phyloP scores from a whole-genome alignment of 2,329 filamentous ascomycete genomes.

The Trematosphaeria pertusa region DNA sequence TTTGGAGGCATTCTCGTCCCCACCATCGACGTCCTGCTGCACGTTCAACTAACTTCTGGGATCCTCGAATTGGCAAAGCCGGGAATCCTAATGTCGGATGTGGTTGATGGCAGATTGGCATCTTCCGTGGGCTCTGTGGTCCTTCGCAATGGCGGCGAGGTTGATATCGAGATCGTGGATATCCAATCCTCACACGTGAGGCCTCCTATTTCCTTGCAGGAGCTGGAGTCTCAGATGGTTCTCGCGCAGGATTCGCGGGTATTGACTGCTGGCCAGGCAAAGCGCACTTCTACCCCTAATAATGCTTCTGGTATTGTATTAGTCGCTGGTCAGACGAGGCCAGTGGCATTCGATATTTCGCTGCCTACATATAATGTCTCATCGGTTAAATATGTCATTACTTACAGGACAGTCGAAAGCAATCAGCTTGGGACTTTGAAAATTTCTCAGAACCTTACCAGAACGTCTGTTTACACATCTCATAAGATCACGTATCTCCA shows the following conservation, averaged over 20 bases:
- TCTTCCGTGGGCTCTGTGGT: conserved; percentile 57
- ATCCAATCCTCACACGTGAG: conserved; percentile 40
- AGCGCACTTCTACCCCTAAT: background rate
- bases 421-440: conserved; percentile 21
- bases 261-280: conserved; percentile 22
- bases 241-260: conserved; percentile 14
- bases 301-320: conserved; percentile 21
- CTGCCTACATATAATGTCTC: conserved; percentile 29
- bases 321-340: conserved; percentile 51
- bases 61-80: conserved; percentile 42
- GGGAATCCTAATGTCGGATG: conserved; percentile 58
- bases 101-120: conserved; percentile 56
- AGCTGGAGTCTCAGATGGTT: conserved; percentile 18
- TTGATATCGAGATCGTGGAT: conserved; percentile 44
- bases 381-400: conserved; percentile 31
- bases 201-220: conserved; percentile 17
- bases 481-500: conserved; percentile 64
- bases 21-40: conserved; percentile 50
- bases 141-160: conserved; percentile 54
- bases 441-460: conserved; percentile 35
- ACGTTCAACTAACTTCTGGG: conserved; percentile 27
- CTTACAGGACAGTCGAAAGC: conserved; percentile 28
- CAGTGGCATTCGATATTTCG: conserved; percentile 47
- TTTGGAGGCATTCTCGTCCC: conserved; percentile 61
- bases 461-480: conserved; percentile 46